Evolutionary conservation across 768 basidiomycete species (phyloP).

Genomic region (Hemileccinum rubropunctum): DNA sequence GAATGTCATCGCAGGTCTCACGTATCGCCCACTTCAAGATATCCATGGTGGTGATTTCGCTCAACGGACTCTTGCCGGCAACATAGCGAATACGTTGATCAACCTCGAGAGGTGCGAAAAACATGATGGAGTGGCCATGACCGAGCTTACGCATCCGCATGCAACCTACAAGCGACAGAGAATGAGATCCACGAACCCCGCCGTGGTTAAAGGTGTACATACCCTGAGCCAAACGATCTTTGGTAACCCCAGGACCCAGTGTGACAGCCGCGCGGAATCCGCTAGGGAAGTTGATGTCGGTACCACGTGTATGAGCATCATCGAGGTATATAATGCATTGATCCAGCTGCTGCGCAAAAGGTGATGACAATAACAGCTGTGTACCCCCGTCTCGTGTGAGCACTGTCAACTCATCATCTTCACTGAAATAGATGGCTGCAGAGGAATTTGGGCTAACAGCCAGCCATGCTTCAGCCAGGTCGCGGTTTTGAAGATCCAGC

Average conservation of each 20-base stretch:
- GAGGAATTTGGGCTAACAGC: constrained; percentile 5
- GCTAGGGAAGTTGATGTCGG: constrained; percentile 36
- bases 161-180: constrained; percentile 35
- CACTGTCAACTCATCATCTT: constrained; percentile 34
- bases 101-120: constrained; percentile 44
- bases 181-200: not conserved
- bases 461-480: constrained; percentile 44
- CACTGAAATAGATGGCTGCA: constrained; percentile 35
- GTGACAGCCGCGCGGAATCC: constrained; percentile 37
- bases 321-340: constrained; percentile 38
- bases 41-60: constrained; percentile 23
- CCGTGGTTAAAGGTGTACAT: not conserved
- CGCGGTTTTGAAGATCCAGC: constrained; percentile 44
- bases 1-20: constrained; percentile 43
- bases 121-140: constrained; percentile 44
- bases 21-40: constrained; percentile 44
- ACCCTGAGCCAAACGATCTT: constrained; percentile 38
- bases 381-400: constrained; percentile 27
- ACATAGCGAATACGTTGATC: constrained; percentile 35
- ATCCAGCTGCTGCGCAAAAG: constrained; percentile 33
- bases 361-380: constrained; percentile 31
- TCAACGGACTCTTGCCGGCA: constrained; percentile 3
- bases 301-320: constrained; percentile 40
- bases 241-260: constrained; percentile 36
- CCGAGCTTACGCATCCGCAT: constrained; percentile 55